Evolutionary conservation across 1,284 basidiomycete species (phyloP), one percentile per base, ranked within the genome.

Genomic region (Irpex sp.): DNA sequence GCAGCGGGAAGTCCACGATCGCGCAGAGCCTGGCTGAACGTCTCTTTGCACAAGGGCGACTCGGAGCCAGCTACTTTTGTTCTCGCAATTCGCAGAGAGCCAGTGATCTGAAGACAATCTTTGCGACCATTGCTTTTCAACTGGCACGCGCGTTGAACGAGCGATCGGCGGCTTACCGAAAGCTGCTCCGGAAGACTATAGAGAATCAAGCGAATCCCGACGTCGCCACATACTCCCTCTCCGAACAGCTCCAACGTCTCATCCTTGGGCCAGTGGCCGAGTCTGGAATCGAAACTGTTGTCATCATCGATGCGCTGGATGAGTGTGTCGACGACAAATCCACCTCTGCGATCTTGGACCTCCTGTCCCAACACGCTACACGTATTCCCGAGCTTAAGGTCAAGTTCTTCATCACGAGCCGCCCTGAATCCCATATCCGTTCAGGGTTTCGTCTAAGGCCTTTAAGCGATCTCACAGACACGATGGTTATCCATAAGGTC

Each of bases 51-150:
- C 11, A 57, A n/a, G 56, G 9, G n/a, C 11, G 15, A 31, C 69
- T 72, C 2, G 70, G 67, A 34, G 73, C 69, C 4, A 70, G 63
- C 62, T 73, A 70, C 66, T 74, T 74, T 57, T 72, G 67, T 62
- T 67, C 68, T 11, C 67, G 68, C 37, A 38, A 55, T 19, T 60
- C 64, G 26, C 52, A 51, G 6, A 64, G 59, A 8, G 54, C 62
- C 1, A 54, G 61, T 8, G 65, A 73, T 21, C 51, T 67, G 15
- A 62, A 51, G 31, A 56, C 36, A 17, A 69, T 75, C 36, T 61
- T 75, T 47, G 69, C 71, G 1, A 71, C 73, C 15, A 61, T 74
- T 5, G 70, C 73, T 6, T 71, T 63, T 48, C 66, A 70, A 49
- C 67, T 75, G 26, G 67, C 73, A 13, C 15, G 5, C 7, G 4